Evolutionary conservation across 768 basidiomycete genomes (phyloP).

Genomic region (Astraeus odoratus): DNA sequence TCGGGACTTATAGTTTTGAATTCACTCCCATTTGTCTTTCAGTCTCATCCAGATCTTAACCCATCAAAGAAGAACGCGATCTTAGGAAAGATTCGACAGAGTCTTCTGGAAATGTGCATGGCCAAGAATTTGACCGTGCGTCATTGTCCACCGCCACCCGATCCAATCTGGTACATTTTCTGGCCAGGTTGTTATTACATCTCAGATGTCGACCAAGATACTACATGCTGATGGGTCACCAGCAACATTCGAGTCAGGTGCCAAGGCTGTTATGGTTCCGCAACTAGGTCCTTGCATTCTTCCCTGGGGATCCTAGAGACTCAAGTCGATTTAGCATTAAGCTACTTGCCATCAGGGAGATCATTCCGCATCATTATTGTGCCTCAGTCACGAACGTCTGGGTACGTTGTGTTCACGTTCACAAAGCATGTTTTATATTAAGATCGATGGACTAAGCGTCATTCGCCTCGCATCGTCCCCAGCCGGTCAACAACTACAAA

Average conservation of each 20-base stretch:
- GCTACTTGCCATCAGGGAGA: constrained; percentile 38
- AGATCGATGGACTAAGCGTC: constrained; percentile 23
- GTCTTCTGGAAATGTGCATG: constrained; percentile 42
- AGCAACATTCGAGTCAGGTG: constrained; percentile 61
- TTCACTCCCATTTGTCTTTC: constrained; percentile 64
- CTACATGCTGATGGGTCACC: constrained; percentile 54
- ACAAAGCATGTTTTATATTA: constrained; percentile 5
- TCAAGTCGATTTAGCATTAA: constrained; percentile 19
- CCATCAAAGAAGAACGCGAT: constrained; percentile 34
- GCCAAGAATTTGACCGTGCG: constrained; percentile 45
- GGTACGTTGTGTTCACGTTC: constrained; percentile 28
- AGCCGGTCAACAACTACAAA: constrained; percentile 11
- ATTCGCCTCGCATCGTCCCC: constrained; percentile 37
- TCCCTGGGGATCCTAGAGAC: constrained; percentile 4
- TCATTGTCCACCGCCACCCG: constrained; percentile 2
- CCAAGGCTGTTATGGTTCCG: constrained; percentile 58
- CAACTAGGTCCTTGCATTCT: constrained; percentile 42
- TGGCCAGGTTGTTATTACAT: constrained; percentile 48
- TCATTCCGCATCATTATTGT: constrained; percentile 38
- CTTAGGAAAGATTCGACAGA: constrained; percentile 47
- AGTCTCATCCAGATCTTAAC: constrained; percentile 36
- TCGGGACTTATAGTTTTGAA: constrained; percentile 56
- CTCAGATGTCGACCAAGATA: constrained; percentile 65
- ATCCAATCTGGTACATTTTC: constrained; percentile 5
- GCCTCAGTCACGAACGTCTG: constrained; percentile 33